Base-by-base conservation (phyloP, 2,329 filamentous ascomycete genomes). In the Corynespora cassiicola region DNA sequence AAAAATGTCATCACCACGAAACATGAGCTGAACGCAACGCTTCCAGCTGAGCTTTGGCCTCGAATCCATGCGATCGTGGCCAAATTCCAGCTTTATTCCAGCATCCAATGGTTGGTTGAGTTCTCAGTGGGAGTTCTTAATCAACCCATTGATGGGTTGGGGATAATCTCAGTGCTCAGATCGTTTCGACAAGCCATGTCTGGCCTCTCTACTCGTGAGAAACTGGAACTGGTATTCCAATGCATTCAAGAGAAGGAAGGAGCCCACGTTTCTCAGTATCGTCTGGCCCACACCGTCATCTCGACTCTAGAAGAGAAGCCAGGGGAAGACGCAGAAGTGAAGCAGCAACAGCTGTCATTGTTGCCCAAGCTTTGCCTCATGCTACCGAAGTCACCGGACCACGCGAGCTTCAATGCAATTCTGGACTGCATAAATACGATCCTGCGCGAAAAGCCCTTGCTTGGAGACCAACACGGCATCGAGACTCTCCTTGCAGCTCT, bases 401-500 rank as follows among this genome's bases (percentile, higher is more conserved):
- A 75, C 39, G 75, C 69, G 37, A 75, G 65, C 42, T 82, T 76
- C 31, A 82, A 73, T 2, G 70, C 52, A 0, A 70, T 73, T 29
- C 56, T 66, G 61, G 75, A 81, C 17, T 75, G 75, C 12, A 75
- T 77, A 0, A 75, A 68, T 42, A 83, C 74, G 0, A 50, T 67
- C 21, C 31, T 68, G 9, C 54, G 54, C 20, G 38, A 57, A 7
- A 64, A 63, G 50, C 56, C 63, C 3, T 69, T 62, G 31, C 58
- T 75, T 28, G 57, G 69, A 21, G 71, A 72, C 18, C 75, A 77
- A 52, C 61, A 70, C 50, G 61, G 56, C 39, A 61, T 74, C 18
- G 75, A 77, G 48, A 63, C 59, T 20, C 60, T 66, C 2, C 52
- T 76, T n/a, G 39, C 56, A 6, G 56, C 58, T 2, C 54, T 75